Evolutionary conservation across 805 yeast genomes (phyloP), one percentile per base, ranked within the genome.

Genomic region (Wickerhamiella sorbophila): DNA sequence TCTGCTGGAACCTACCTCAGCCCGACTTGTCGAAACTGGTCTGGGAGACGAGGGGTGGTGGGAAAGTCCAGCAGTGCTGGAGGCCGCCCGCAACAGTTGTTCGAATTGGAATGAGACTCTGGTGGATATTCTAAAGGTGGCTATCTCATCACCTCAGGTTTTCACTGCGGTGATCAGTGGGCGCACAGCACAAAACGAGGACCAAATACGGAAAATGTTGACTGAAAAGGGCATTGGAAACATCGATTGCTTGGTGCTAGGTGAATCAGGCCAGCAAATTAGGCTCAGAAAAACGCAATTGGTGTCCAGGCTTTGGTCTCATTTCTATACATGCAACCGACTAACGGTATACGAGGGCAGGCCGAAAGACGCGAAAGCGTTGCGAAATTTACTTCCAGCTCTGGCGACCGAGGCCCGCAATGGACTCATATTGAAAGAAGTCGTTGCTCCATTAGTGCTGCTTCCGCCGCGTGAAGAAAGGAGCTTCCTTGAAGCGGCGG

Each of bases 151-250:
- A 5, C 31, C 34, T 3, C 2, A 29, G 3, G 43, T 39, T 2
- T 18, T 48, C 33, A 40, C 48, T 10, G 55, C 47, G 4, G 22
- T 52, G 14, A 44, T 50, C 10, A 51, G 54, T 3, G 36, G 47
- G 15, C 47, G 55, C 10, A 31, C 40, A 9, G 21, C 16, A 3
- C 38, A 37, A 24, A 42, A 37, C 10, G 35, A 37, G 10, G 31
- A 21, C n/a, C 31, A 4, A 4, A 47, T 52, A 20, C 20, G 26
- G n/a, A 37, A 33, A 6, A 44, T 46, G 10, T 43, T 52, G 5
- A 29, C 8, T 9, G n/a, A 20, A 6, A 38, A 33, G 14, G 52
- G 52, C 4, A 18, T 52, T 14, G 15, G n/a, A 1, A 24, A 22
- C 12, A 31, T 43, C 9, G 49, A 47, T 33, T 45, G 50, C 37